A percentile compares a stretch with the other conserved stretches of the same genome.
phyloP scores from a whole-genome alignment of 495 filamentous ascomycete species.

The Hypoxylon fragiforme region DNA sequence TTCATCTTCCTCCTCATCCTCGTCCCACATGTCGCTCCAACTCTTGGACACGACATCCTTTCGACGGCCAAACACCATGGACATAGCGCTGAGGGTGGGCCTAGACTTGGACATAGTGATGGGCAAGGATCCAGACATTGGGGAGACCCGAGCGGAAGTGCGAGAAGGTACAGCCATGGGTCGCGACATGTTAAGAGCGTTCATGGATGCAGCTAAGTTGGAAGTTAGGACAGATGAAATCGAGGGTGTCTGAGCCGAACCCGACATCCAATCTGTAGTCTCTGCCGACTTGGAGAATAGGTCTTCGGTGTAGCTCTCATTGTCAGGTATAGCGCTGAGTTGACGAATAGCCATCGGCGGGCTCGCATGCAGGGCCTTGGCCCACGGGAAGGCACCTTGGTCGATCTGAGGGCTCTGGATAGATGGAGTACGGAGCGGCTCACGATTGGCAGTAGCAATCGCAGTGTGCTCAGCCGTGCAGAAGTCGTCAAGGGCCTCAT shows the following conservation, averaged over 20 bases:
- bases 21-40: conserved; percentile 96
- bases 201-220: conserved; percentile 70
- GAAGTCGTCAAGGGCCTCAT: conserved; percentile 91
- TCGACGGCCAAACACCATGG: conserved; percentile 76
- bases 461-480: conserved; percentile 75
- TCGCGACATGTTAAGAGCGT: conserved; percentile 53
- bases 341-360: conserved; percentile 76
- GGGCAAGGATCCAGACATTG: conserved; percentile 76
- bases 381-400: conserved; percentile 88
- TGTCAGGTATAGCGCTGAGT: conserved; percentile 81
- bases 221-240: conserved; percentile 80
- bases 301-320: conserved; percentile 78
- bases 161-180: conserved; percentile 45
- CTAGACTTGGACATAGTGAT: conserved; percentile 66
- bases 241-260: conserved; percentile 68
- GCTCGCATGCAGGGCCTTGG: conserved; percentile 81
- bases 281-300: conserved; percentile 82
- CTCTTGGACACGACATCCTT: conserved; percentile 83
- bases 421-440: conserved; percentile 93
- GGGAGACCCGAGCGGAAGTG: conserved; percentile 36
- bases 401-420: conserved; percentile 85
- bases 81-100: conserved; percentile 58
- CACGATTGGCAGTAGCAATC: conserved; percentile 82
- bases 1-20: conserved; percentile 72
- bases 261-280: conserved; percentile 72